Conservation (phyloP, 768 basidiomycete genomes). For the Mycena chlorophos region DNA sequence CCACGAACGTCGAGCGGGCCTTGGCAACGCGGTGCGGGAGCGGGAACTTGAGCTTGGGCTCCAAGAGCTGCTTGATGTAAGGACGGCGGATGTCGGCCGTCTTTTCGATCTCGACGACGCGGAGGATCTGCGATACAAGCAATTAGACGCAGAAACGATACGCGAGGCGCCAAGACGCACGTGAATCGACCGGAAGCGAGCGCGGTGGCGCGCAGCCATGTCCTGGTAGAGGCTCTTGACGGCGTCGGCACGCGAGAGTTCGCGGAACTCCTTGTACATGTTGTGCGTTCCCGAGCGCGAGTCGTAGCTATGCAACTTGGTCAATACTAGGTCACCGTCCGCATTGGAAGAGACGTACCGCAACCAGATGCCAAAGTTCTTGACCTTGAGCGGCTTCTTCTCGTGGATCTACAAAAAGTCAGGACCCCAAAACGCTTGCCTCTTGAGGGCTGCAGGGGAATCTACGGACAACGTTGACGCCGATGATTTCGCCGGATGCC, state of each 20-base stretch:
- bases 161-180: constrained; percentile 47
- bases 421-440: constrained; percentile 79
- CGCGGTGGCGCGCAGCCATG: constrained; percentile 99
- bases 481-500: constrained; percentile 98
- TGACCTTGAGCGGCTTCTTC: constrained; percentile 96
- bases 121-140: constrained; percentile 70
- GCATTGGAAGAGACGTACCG: no score
- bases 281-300: constrained; percentile 99
- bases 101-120: constrained; percentile 95
- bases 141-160: not conserved
- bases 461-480: constrained; percentile 92
- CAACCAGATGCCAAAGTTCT: constrained; percentile 99
- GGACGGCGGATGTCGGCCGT: constrained; percentile 88
- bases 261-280: constrained; percentile 99
- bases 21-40: constrained; percentile 88
- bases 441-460: constrained; percentile 79
- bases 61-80: constrained; percentile 95
- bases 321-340: no score
- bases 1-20: constrained; percentile 77
- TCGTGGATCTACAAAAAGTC: constrained; percentile 79
- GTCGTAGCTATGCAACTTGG: no score
- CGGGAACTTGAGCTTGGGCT: constrained; percentile 93
- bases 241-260: constrained; percentile 90
- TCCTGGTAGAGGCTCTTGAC: constrained; percentile 98
- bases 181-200: constrained; percentile 98